A percentile compares a stretch with the other conserved stretches of the same genome.
These are phyloP conservation scores for Solanum microdontum DNA, from an alignment of 257 asterid genomes.

Conservation along the genomic window DNA sequence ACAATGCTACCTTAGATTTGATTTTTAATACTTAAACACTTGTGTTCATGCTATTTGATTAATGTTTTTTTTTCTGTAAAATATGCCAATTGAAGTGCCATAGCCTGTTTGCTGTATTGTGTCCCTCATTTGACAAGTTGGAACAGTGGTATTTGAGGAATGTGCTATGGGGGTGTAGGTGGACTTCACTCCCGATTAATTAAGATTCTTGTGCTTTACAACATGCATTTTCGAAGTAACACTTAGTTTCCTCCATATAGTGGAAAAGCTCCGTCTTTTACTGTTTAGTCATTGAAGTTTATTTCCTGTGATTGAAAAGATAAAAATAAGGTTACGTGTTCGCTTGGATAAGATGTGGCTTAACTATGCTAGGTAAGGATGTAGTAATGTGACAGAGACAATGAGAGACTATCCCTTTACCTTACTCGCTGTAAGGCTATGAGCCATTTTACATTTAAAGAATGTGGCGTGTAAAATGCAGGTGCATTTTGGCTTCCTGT, in stretches of 20 bases:
- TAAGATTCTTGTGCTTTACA: neutral
- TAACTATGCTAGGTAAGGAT: neutral
- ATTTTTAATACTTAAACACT: neutral
- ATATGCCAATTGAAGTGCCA: neutral
- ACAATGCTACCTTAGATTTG: neutral
- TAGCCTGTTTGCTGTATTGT: neutral
- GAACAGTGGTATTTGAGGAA: neutral
- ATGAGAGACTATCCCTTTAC: neutral
- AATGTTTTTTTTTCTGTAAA: neutral
- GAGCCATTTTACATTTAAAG: neutral
- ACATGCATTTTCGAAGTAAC: neutral
- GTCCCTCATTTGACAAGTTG: neutral
- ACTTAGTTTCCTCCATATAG: neutral
- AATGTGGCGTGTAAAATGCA: neutral
- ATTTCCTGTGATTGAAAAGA: neutral
- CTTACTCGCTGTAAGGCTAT: neutral
- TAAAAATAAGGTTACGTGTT: neutral
- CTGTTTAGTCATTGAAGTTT: neutral
- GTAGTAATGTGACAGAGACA: neutral
- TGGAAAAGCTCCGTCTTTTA: neutral
- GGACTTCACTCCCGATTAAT: neutral
- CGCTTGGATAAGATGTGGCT: neutral
- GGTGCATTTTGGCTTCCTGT: neutral
- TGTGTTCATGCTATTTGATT: neutral
- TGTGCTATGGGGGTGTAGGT: neutral